Conservation (phyloP, 257 asterid genomes). For the Apocynum venetum region DNA sequence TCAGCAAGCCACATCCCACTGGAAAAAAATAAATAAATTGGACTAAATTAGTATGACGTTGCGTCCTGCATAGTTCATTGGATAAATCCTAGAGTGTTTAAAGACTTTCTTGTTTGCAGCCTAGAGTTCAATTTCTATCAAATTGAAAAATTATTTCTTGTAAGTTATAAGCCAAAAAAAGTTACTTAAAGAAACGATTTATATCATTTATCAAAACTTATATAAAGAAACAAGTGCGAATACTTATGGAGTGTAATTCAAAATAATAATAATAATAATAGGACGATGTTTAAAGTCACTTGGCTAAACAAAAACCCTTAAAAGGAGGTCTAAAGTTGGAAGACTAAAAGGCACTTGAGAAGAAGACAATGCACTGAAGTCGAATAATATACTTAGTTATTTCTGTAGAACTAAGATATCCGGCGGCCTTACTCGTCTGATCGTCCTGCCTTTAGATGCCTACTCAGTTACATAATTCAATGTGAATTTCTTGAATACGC, state of each 20-base stretch:
- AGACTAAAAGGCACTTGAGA: slow-evolving; percentile 45
- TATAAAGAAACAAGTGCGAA: too few relatives aligned
- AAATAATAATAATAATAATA: too few relatives aligned
- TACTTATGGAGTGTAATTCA: too few relatives aligned
- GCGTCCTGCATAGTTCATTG: too few relatives aligned
- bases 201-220: too few relatives aligned
- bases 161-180: too few relatives aligned
- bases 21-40: background rate
- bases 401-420: slow-evolving; percentile 29
- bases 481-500: slow-evolving; percentile 1
- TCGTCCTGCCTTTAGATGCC: slow-evolving; percentile 18
- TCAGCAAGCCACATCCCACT: background rate
- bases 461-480: slow-evolving; percentile 20
- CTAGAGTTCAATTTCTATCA: too few relatives aligned
- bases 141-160: too few relatives aligned
- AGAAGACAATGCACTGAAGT: slow-evolving; percentile 58
- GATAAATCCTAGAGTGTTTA: too few relatives aligned
- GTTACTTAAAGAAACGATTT: too few relatives aligned
- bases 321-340: slow-evolving; percentile 69
- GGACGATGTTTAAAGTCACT: slow-evolving; percentile 35
- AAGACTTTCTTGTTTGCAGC: too few relatives aligned
- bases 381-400: slow-evolving; percentile 46
- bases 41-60: slow-evolving; percentile 1
- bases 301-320: slow-evolving; percentile 44
- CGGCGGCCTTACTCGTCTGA: slow-evolving; percentile 28